Conservation (phyloP, 805 yeast genomes). For the Candida michaelii region DNA sequence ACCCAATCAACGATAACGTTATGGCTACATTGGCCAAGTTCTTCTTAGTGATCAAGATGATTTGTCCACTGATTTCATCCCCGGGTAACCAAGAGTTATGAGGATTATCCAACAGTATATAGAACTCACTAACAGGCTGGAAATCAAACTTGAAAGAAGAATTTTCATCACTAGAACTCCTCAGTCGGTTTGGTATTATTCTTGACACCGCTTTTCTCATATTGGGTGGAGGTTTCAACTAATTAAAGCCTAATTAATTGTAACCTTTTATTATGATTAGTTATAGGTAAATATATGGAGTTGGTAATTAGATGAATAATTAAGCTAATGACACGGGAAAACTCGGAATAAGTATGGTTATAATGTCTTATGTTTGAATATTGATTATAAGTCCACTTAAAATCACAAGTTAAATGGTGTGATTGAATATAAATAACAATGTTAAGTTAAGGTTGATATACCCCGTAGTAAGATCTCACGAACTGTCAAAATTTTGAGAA, state of each 20-base stretch:
- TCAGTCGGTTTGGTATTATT: slow-evolving; percentile 27
- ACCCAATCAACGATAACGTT: slow-evolving; percentile 55
- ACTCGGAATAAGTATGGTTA: no score
- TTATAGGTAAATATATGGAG: no score
- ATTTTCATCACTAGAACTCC: slow-evolving; percentile 10
- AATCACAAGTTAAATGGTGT: no score
- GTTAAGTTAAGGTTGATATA: no score
- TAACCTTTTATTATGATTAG: no score
- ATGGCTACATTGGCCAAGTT: slow-evolving; percentile 55
- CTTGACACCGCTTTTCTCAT: slow-evolving; percentile 56
- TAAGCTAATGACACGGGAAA: neutral
- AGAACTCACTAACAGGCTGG: slow-evolving; percentile 59
- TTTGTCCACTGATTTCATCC: slow-evolving; percentile 66
- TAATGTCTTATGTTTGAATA: no score
- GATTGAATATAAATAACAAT: no score
- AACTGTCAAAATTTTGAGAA: neutral
- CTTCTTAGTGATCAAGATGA: slow-evolving; percentile 54
- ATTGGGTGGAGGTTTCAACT: neutral
- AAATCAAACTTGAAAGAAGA: slow-evolving; percentile 24
- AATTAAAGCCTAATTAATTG: neutral
- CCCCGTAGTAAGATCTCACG: neutral
- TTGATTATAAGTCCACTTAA: no score
- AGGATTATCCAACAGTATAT: slow-evolving; percentile 69
- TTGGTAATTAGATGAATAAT: neutral
- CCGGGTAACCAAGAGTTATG: slow-evolving; percentile 81